Evolutionary conservation across 306 rosid genomes (phyloP), one percentile per base, ranked within the genome.

Genomic region (Hippophae tibetana): DNA sequence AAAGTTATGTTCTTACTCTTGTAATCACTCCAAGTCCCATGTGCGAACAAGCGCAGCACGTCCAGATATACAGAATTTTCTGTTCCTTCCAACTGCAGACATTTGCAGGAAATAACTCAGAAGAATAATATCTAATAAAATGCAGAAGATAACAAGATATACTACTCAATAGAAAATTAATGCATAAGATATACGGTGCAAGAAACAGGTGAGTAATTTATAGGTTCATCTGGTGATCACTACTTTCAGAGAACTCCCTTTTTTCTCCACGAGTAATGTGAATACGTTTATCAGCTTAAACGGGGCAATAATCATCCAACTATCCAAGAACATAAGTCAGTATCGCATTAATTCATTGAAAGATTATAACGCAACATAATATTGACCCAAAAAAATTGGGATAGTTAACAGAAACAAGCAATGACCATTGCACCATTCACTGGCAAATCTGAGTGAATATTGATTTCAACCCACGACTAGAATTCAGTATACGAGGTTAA

Each of bases 11-110:
- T 44, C 89, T 79, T 80, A 92, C 99, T 70, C 83, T 78, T 92
- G 71, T 83, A 92, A 74, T 92, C 99, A 66, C 81, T 87, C 95
- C 95, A 92, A 46, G 87, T 87, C 66, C 96, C 99, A 61, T 88
- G 85, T 10, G 96, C 89, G 80, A 85, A 88, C 78, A 92, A 73
- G 54, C 82, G 85, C 69, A 92, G 90, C 74, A 85, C 25, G 40
- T 92, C 85, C 62, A 87, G 85, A 75, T 88, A 68, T 9, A 63
- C 82, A 53, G 95, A 68, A 62, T 73, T 70, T 47, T 80, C 86
- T 9, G 85, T 78, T 71, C 69, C 95, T 73, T 76, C 87, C 63
- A 92, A 86, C 99, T 92, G 86, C 72, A 63, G 40, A 69, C 56
- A 26, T 53, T 57, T 13, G 54, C 31, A 5, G 42, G 64, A 52